phyloP scores from a whole-genome alignment of 2,329 filamentous ascomycete genomes.

The Ilyonectria destructans region DNA sequence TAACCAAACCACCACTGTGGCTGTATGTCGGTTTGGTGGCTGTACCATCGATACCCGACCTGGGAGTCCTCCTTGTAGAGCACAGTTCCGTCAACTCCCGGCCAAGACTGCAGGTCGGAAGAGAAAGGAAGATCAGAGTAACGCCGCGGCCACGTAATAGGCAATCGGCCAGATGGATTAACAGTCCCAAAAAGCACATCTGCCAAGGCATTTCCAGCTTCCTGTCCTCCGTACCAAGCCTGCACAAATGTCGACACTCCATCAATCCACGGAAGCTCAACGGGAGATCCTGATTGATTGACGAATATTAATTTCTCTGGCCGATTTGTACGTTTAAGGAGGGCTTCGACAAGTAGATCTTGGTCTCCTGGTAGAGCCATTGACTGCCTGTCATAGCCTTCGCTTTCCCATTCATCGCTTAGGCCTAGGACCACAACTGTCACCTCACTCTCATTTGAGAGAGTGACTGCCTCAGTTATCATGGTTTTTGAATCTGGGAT shows the following conservation, averaged over 20 bases:
- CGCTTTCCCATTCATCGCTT: constrained; percentile 39
- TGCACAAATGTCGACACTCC: constrained; percentile 16
- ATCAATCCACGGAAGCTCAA: constrained; percentile 30
- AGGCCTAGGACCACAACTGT: constrained; percentile 32
- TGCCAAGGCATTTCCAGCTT: constrained; percentile 25
- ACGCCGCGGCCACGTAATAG: constrained; percentile 22
- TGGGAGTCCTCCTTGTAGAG: constrained; percentile 27
- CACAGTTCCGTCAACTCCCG: constrained; percentile 28
- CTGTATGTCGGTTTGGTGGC: not conserved
- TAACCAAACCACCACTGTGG: constrained; percentile 31
- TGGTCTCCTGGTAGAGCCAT: constrained; percentile 34
- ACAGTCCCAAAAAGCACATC: constrained; percentile 25
- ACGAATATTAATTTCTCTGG: constrained; percentile 32
- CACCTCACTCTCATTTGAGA: constrained; percentile 30
- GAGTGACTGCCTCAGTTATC: constrained; percentile 23
- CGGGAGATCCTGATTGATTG: constrained; percentile 37
- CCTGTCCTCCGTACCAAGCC: constrained; percentile 33
- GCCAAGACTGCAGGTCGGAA: constrained; percentile 23
- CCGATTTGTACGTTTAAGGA: not conserved
- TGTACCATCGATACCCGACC: constrained; percentile 34
- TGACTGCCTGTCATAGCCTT: constrained; percentile 34
- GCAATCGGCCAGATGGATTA: constrained; percentile 23
- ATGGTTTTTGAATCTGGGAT: constrained; percentile 8
- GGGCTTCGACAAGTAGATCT: constrained; percentile 17
- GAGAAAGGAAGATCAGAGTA: constrained; percentile 25